Evolutionary conservation across 2,329 filamentous ascomycete genomes (phyloP).

Genomic region (Penicillium paneum): DNA sequence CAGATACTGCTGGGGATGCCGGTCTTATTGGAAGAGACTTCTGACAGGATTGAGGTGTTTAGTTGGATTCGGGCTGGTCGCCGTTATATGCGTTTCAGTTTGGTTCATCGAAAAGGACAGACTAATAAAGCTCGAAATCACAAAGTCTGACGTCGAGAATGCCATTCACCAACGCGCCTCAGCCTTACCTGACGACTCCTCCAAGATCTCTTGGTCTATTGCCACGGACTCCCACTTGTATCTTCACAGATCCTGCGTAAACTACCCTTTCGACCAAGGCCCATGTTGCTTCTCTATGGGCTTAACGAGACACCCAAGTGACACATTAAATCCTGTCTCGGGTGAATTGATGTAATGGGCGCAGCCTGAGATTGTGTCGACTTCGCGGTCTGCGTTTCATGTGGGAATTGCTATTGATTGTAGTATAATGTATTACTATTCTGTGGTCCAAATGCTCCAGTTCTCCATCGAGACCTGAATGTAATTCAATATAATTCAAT

Average conservation of each 20-base stretch:
- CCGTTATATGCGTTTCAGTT: no score
- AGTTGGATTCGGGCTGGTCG: background rate
- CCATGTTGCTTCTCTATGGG: background rate
- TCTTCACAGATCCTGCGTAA: background rate
- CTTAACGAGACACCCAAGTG: no score
- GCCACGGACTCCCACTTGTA: background rate
- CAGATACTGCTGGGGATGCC: background rate
- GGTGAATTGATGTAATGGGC: background rate
- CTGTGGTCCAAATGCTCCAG: background rate
- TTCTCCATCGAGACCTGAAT: background rate
- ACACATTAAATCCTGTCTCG: background rate
- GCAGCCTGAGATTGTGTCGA: no score
- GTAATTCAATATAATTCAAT: background rate
- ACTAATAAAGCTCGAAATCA: background rate
- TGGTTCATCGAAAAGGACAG: background rate
- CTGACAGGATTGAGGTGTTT: background rate
- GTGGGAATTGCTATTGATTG: background rate
- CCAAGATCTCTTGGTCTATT: background rate
- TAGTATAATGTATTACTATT: background rate
- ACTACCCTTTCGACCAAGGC: background rate
- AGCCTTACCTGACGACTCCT: background rate
- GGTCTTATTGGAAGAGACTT: background rate
- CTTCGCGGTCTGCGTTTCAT: background rate
- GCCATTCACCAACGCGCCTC: background rate
- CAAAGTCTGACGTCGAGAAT: background rate